Percentiles rank a stretch among this genome's conserved stretches.
Conservation (phyloP, 805 yeast species). For the Yueomyces sinensis region DNA sequence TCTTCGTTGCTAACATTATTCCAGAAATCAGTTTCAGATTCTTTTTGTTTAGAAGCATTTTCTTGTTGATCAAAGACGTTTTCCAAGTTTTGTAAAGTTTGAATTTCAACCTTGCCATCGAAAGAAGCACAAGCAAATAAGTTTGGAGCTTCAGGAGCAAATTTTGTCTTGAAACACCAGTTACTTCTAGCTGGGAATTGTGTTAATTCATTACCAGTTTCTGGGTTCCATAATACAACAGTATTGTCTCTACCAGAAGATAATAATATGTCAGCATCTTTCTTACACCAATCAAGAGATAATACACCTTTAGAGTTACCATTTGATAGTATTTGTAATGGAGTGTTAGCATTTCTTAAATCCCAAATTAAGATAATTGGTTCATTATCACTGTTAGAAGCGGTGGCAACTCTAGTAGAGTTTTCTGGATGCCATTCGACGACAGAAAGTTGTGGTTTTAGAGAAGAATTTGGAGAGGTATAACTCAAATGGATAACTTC, state of each 20-base stretch:
- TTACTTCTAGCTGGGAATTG: conserved; percentile 85
- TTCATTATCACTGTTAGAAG: conserved; percentile 65
- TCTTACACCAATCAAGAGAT: conserved; percentile 86
- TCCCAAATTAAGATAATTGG: conserved; percentile 86
- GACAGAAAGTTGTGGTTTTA: conserved; percentile 57
- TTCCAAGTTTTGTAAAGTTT: conserved; percentile 64
- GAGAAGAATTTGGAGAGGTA: conserved; percentile 34
- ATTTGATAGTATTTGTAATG: conserved; percentile 45
- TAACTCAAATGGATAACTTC: conserved; percentile 81
- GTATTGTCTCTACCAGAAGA: conserved; percentile 91
- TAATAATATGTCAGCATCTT: conserved; percentile 63
- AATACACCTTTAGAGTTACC: conserved; percentile 86
- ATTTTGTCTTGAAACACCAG: conserved; percentile 84
- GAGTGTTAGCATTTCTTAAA: conserved; percentile 84
- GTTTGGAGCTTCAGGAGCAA: conserved; percentile 84
- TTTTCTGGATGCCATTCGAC: conserved; percentile 93
- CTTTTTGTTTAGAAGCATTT: conserved; percentile 19
- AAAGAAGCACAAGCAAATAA: conserved; percentile 79
- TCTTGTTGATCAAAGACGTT: conserved; percentile 17
- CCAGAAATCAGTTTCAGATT: conserved; percentile 74
- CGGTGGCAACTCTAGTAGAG: conserved; percentile 78
- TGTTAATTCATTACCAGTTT: conserved; percentile 56
- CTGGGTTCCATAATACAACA: conserved; percentile 84
- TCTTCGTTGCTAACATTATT: conserved; percentile 55
- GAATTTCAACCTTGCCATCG: conserved; percentile 71